These are phyloP conservation scores for Phytophthora agathidicida DNA, from an alignment of 352 stramenopile species.

Conservation along the genomic window DNA sequence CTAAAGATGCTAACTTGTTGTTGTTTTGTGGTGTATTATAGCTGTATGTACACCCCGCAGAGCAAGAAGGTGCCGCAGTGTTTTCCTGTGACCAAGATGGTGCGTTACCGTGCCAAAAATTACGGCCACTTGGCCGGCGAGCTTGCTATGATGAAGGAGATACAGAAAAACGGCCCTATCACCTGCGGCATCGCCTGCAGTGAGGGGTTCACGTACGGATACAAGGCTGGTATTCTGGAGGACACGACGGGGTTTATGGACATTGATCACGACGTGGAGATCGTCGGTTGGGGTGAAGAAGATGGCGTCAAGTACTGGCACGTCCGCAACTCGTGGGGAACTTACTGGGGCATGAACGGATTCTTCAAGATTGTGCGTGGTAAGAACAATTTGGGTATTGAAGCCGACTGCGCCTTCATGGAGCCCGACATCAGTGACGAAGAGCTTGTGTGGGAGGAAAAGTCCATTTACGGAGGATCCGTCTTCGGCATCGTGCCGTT, in stretches of 20 bases:
- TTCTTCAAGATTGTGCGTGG: conserved; percentile 96
- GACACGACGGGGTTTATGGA: conserved; percentile 89
- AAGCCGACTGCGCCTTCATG: conserved; percentile 90
- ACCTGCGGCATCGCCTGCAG: conserved; percentile 94
- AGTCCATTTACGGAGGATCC: conserved; percentile 71
- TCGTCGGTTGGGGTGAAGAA: conserved; percentile 93
- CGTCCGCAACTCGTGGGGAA: conserved; percentile 95
- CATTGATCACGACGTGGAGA: conserved; percentile 85
- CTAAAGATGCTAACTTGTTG: conserved; percentile 7
- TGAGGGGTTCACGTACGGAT: conserved; percentile 85
- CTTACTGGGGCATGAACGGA: conserved; percentile 96
- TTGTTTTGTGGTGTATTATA: conserved; percentile 25
- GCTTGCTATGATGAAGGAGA: conserved; percentile 85
- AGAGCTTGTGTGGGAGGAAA: conserved; percentile 85
- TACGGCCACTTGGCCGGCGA: conserved; percentile 76
- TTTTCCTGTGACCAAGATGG: conserved; percentile 80
- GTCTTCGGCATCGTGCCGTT: conserved; percentile 85
- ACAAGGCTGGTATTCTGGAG: conserved; percentile 93
- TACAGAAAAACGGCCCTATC: conserved; percentile 85
- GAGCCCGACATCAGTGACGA: conserved; percentile 85
- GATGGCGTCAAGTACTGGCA: conserved; percentile 96
- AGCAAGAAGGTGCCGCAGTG: conserved; percentile 50
- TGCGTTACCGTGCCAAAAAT: conserved; percentile 81
- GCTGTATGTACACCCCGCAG: conserved; percentile 80
- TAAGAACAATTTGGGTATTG: conserved; percentile 93